These are phyloP conservation scores for Senecio squalidus DNA, from an alignment of 140 eudicot genomes.

Conservation along the genomic window DNA sequence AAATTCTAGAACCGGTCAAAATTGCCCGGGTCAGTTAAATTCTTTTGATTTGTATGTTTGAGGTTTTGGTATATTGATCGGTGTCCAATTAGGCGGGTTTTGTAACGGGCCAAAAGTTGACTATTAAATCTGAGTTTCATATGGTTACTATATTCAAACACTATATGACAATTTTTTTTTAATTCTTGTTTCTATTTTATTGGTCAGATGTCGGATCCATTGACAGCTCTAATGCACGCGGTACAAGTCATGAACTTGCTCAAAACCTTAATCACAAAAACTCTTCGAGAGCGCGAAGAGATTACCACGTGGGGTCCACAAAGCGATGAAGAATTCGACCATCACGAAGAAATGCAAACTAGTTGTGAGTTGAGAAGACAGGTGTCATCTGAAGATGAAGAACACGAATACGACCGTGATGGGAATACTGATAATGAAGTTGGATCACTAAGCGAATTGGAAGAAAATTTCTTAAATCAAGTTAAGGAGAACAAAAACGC, in stretches of 20 bases:
- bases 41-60: background rate
- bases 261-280: slow-evolving; percentile 60
- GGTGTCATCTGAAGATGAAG: slow-evolving; percentile 34
- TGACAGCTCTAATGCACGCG: slow-evolving; percentile 94
- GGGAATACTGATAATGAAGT: slow-evolving; percentile 38
- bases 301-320: slow-evolving; percentile 39
- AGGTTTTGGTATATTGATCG: background rate
- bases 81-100: no score
- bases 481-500: slow-evolving; percentile 45
- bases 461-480: slow-evolving; percentile 57
- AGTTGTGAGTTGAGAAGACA: slow-evolving; percentile 51
- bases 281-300: slow-evolving; percentile 71
- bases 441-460: slow-evolving; percentile 62
- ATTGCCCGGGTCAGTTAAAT: background rate
- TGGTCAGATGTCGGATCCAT: slow-evolving; percentile 91
- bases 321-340: slow-evolving; percentile 49
- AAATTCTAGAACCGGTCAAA: no score
- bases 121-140: background rate
- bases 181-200: background rate
- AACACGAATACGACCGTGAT: slow-evolving; percentile 20
- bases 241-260: slow-evolving; percentile 98
- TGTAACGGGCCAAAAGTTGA: no score
- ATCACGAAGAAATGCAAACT: slow-evolving; percentile 58
- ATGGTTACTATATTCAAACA: background rate
- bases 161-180: background rate